phyloP scores from a whole-genome alignment of 768 basidiomycete genomes.

The Hydnum rufescens region DNA sequence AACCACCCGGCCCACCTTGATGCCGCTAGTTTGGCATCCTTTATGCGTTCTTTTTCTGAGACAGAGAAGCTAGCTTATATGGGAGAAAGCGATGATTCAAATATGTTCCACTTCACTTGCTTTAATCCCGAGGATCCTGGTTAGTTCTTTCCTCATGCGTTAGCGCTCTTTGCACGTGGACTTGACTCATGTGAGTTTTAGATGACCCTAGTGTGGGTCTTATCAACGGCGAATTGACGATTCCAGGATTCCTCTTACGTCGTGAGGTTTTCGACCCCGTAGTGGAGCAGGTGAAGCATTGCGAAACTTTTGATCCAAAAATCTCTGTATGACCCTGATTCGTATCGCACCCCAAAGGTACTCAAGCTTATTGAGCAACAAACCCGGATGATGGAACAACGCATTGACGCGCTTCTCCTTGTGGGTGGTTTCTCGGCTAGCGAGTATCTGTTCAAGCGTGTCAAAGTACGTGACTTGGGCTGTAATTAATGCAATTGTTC shows the following conservation, averaged over 20 bases:
- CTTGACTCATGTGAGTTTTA: not conserved
- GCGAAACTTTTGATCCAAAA: constrained; percentile 19
- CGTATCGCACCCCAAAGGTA: constrained; percentile 27
- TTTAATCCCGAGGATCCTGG: constrained; percentile 61
- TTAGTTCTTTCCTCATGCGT: not conserved
- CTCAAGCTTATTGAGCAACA: constrained; percentile 64
- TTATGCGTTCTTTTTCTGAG: constrained; percentile 69
- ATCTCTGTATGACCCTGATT: not conserved
- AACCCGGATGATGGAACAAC: constrained; percentile 40
- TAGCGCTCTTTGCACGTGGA: not conserved
- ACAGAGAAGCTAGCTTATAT: constrained; percentile 65
- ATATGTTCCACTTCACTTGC: constrained; percentile 75
- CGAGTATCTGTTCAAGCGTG: constrained; percentile 63
- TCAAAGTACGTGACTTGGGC: constrained; percentile 33
- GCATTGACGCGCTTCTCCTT: constrained; percentile 65
- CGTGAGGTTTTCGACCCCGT: constrained; percentile 80
- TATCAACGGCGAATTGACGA: constrained; percentile 63
- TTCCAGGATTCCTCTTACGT: constrained; percentile 61
- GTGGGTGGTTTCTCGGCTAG: constrained; percentile 78
- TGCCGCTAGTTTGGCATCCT: constrained; percentile 60
- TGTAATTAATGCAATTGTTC: not conserved
- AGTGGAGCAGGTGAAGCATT: constrained; percentile 41
- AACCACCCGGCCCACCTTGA: constrained; percentile 78
- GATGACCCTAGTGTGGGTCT: constrained; percentile 64
- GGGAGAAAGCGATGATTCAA: constrained; percentile 58